Base-by-base conservation (phyloP, 164 flowering plant species). In the Chimonanthus praecox region DNA sequence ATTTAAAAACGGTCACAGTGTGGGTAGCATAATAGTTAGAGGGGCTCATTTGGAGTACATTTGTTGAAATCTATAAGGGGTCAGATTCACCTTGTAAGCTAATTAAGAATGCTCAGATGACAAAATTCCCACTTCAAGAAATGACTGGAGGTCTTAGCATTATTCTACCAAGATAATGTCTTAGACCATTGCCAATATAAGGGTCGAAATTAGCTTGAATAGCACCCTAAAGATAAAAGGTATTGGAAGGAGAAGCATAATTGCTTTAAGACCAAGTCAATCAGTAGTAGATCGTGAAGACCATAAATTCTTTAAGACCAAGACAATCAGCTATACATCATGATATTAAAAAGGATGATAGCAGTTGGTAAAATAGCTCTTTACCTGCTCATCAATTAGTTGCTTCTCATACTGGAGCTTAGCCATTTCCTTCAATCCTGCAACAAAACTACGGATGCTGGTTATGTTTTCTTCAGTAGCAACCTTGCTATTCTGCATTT, bases 341-440 rank as follows among this genome's bases (percentile, higher is more conserved):
- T 54, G 60, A 13, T 16, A 10, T 9, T 54, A 54, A 10, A 54
- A 16, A 54, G 15, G 60, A 54, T 54, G 15, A n/a, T n/a, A 54
- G 60, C 60, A 10, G 11, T 4, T 13, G 10, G 60, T 54, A 8
- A 44, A 62, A 61, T 49, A 58, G 4, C 54, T 58, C 15, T 77
- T 76, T 64, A 92, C 98, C 96, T 87, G 85, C 64, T 81, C 85
- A 44, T 82, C 84, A 54, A 47, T 82, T 69, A 82, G 83, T 77
- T 89, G 85, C 69, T 86, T 85, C 74, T 84, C 88, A 79, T 82
- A 85, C 69, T 88, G 87, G 67, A 81, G 80, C 75, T 89, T 84
- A 67, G 92, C 95, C 90, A 87, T 88, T 75, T 89, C 90, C 82
- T 90, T 91, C 71, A 94, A 77, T 66, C 90, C 98, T 11, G 89